Base-by-base conservation (phyloP, 2,329 filamentous ascomycete genomes). In the Apiospora arundinis region DNA sequence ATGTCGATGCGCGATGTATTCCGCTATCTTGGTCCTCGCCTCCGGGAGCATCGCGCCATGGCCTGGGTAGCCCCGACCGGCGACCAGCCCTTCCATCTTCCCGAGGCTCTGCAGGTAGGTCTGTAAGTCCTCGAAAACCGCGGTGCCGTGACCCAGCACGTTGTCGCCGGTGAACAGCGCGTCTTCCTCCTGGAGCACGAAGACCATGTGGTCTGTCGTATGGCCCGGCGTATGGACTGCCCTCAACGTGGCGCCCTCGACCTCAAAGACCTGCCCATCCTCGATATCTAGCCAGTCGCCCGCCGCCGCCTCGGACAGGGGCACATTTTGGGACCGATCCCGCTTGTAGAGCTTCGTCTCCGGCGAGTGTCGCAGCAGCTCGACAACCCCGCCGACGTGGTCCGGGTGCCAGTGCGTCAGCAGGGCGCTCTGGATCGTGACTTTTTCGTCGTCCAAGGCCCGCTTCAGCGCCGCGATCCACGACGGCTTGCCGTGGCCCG, bases 391-490 rank as follows among this genome's bases (percentile, higher is more conserved):
- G 32, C 91, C 89, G 8, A 91, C 88, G 79, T 99, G 96, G 78
- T 99, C 96, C 56, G 85, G 88, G 79, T 99, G 96, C 94, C 95
- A 97, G 81, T 99, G 96, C 0, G 95, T 97, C 67, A 99, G 85
- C 28, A 99, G 85, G 0, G 91, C 91, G 23, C 86, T 84, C n/a
- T 89, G 85, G 32, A 98, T 85, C 0, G 85, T 88, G 25, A 92
- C 92, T 32, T 91, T 87, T 79, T 97, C 93, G 32, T 89, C 83
- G 8, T 85, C 81, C 2, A 98, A 86, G 0, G 92, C 89, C 4
- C 85, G 82, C 74, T 89, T 88, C 46, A 99, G 82, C 0, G 89
- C 87, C 0, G 86, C 81, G 56, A 90, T 86, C 95, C 95, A 99
- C 45, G 88, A 86, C 2, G 91, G 89, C 71, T 86, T 89, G 66